Base-by-base conservation (phyloP, 1,284 basidiomycete genomes). In the Waitea zeae region DNA sequence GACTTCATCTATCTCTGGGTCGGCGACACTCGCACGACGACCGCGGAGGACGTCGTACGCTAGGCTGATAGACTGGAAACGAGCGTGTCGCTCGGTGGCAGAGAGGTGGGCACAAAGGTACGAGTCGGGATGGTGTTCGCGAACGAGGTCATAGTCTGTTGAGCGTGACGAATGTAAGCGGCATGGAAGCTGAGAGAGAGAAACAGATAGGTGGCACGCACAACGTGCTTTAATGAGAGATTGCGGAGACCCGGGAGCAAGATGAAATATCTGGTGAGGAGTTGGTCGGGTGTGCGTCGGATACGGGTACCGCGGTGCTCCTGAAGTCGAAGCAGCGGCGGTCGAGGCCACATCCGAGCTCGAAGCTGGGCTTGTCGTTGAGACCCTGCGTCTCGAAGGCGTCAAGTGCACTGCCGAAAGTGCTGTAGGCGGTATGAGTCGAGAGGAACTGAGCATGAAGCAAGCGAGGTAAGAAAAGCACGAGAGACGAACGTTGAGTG, bases 91-190 rank as follows among this genome's bases (percentile, higher is more conserved):
- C 22, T 26, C 22, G 22, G 57, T 26, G 58, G 46, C 7, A 49
- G 39, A 2, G 61, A 36, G 30, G 42, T 40, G 17, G 22, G 54
- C 51, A 17, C 47, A 49, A 1, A 42, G 45, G 3, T 52, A 50
- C 3, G 56, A 54, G 39, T 70, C 67, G 4, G 67, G 66, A 41
- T 69, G 67, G 42, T 69, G 57, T 33, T 53, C 42, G n/a, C 63
- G 62, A 28, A 64, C 67, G 27, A 69, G 60, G 24, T 70, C 64
- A 40, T 64, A 68, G 44, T 69, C 67, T 70, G 40, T 20, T 11
- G 4, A 24, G 15, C 12, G 24, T 17, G 11, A 6, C 11, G 15
- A 20, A 20, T n/a, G 12, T 13, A 26, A 7, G 24, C 30, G 22
- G n/a, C 22, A 26, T 27, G 19, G 7, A 17, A 11, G 11, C 24